Percentiles rank a stretch among this genome's conserved stretches.
These are phyloP conservation scores for Senna siamea DNA, from an alignment of 306 rosid species.

Conservation along the genomic window DNA sequence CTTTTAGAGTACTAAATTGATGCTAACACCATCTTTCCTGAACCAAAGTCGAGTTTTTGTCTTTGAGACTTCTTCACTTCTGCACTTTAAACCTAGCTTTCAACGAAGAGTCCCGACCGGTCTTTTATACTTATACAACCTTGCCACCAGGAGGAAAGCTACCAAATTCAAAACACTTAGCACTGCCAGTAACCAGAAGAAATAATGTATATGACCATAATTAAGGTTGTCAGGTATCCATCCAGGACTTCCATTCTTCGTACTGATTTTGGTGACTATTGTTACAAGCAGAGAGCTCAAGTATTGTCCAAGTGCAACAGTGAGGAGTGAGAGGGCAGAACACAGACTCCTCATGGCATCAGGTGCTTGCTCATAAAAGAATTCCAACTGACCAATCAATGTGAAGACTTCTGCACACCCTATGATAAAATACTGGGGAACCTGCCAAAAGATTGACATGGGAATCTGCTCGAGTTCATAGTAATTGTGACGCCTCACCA, in stretches of 20 bases:
- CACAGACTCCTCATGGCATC: constrained; percentile 86
- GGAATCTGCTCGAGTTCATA: constrained; percentile 56
- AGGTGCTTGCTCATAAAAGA: constrained; percentile 77
- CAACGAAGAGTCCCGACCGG: constrained; percentile 36
- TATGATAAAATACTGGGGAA: constrained; percentile 71
- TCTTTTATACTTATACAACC: constrained; percentile 59
- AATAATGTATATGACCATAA: constrained; percentile 73
- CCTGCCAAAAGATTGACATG: constrained; percentile 76
- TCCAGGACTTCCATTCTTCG: constrained; percentile 61
- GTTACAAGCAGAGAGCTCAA: constrained; percentile 75
- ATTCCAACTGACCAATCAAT: constrained; percentile 74
- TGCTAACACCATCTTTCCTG: neutral
- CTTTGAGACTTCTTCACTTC: neutral
- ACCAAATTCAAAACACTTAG: constrained; percentile 63
- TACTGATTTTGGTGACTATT: constrained; percentile 53
- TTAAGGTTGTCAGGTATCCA: constrained; percentile 80
- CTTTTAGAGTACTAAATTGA: neutral
- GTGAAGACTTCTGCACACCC: constrained; percentile 83
- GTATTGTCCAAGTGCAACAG: constrained; percentile 71
- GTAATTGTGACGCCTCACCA: constrained; percentile 54
- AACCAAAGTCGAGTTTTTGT: neutral
- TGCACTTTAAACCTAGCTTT: constrained; percentile 7
- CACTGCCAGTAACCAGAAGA: constrained; percentile 63
- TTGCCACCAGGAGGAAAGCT: constrained; percentile 54
- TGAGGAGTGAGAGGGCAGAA: constrained; percentile 77